These are phyloP conservation scores for Stropharia rugosoannulata DNA, from an alignment of 768 basidiomycete genomes.

Conservation along the genomic window DNA sequence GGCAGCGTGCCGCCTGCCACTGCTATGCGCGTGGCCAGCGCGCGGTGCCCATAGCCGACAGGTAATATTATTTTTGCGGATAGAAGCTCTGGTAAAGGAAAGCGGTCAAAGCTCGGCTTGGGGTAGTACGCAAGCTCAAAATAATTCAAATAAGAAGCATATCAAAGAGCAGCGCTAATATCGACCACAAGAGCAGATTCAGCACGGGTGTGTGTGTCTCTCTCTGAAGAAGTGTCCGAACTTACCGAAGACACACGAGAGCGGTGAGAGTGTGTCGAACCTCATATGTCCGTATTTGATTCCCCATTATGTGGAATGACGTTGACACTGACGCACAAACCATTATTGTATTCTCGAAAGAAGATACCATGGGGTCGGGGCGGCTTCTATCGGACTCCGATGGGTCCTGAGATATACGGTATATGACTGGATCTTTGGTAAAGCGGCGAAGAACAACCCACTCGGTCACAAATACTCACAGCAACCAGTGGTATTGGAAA, in stretches of 20 bases:
- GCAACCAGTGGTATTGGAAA: neutral
- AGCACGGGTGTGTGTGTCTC: neutral
- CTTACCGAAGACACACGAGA: neutral
- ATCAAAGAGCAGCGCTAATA: neutral
- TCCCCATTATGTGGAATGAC: slow-evolving; percentile 8
- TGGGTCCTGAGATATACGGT: neutral
- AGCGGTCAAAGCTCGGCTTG: too few relatives aligned
- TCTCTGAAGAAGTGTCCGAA: slow-evolving; percentile 3
- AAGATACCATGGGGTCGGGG: neutral
- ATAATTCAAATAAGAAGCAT: neutral
- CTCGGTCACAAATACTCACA: neutral
- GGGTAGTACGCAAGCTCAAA: neutral
- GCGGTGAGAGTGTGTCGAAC: neutral
- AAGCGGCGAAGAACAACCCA: neutral
- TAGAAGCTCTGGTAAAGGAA: too few relatives aligned
- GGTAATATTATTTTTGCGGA: too few relatives aligned
- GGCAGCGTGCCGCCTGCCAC: too few relatives aligned
- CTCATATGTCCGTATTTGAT: slow-evolving; percentile 6
- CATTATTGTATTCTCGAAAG: neutral
- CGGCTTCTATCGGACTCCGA: neutral
- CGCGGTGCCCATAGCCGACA: too few relatives aligned
- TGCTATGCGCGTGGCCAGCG: too few relatives aligned
- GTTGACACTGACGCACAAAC: slow-evolving; percentile 4
- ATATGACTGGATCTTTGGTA: neutral
- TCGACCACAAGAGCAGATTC: neutral